Evolutionary conservation across 2,329 filamentous ascomycete genomes (phyloP).

Genomic region (Ophiobolus disseminans): DNA sequence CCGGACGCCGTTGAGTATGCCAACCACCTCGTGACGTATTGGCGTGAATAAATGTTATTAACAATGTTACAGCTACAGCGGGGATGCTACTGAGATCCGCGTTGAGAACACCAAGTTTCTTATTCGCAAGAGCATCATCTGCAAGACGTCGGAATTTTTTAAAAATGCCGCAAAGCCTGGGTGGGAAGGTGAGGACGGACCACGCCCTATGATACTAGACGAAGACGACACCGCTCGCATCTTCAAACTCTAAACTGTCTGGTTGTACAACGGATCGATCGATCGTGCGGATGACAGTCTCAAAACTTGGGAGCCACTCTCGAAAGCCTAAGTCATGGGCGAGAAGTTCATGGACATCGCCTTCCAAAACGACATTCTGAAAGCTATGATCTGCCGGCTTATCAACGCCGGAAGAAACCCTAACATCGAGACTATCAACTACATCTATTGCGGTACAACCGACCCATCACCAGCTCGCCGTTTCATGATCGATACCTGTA

Average conservation of each 20-base stretch:
- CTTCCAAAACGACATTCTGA: background rate
- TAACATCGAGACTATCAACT: background rate
- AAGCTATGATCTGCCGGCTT: background rate
- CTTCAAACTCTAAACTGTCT: background rate
- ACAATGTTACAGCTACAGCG: too few relatives aligned
- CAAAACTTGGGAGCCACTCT: background rate
- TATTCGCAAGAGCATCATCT: background rate
- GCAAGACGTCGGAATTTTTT: background rate
- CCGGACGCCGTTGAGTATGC: too few relatives aligned
- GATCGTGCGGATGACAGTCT: background rate
- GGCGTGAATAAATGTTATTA: too few relatives aligned
- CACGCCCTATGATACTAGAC: background rate
- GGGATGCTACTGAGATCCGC: background rate
- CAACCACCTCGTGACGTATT: too few relatives aligned
- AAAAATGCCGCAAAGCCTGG: background rate
- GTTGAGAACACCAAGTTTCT: background rate
- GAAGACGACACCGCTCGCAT: background rate
- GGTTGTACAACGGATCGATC: background rate
- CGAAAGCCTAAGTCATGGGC: background rate
- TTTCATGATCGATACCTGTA: background rate
- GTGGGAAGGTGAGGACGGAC: background rate
- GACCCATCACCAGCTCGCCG: background rate
- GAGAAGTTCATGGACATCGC: background rate
- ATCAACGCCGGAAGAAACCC: background rate
- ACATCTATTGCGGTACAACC: background rate